These are phyloP conservation scores for Chlorophyllum brunneum DNA, from an alignment of 768 basidiomycete genomes.

Conservation along the genomic window DNA sequence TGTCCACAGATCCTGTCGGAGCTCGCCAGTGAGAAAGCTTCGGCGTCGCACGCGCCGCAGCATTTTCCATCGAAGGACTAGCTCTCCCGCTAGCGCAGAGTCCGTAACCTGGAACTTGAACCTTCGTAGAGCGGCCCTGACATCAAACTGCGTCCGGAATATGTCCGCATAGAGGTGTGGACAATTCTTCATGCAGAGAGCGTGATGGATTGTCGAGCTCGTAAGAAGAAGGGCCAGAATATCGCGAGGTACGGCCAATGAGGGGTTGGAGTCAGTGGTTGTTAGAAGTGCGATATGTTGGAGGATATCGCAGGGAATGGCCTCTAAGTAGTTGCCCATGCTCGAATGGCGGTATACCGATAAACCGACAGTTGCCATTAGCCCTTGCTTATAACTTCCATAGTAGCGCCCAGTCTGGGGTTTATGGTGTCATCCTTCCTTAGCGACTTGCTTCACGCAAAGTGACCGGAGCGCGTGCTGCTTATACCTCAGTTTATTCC, in stretches of 20 bases:
- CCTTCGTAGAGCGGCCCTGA: slow-evolving; percentile 22
- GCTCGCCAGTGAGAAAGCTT: slow-evolving; percentile 24
- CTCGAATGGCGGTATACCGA: not conserved
- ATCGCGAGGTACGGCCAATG: slow-evolving; percentile 32
- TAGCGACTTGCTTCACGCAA: not conserved
- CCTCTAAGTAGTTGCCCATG: slow-evolving; percentile 46
- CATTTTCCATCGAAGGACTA: slow-evolving; percentile 42
- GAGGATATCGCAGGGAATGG: slow-evolving; percentile 53
- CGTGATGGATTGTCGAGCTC: slow-evolving; percentile 37
- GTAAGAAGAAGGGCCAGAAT: slow-evolving; percentile 44
- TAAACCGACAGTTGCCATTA: not conserved
- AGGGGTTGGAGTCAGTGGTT: slow-evolving; percentile 28
- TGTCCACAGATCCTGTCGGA: slow-evolving; percentile 50
- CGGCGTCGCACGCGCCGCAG: slow-evolving; percentile 43
- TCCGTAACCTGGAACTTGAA: slow-evolving; percentile 26
- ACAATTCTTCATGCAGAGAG: slow-evolving; percentile 36
- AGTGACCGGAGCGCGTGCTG: not conserved
- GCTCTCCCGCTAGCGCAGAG: slow-evolving; percentile 43
- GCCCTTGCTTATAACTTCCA: slow-evolving; percentile 5
- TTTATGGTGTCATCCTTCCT: slow-evolving; percentile 5
- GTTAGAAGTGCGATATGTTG: slow-evolving; percentile 49
- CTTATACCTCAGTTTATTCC: slow-evolving; percentile 2
- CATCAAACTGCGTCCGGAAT: slow-evolving; percentile 49
- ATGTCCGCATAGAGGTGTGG: slow-evolving; percentile 57
- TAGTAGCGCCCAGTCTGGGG: slow-evolving; percentile 4